These are phyloP conservation scores for Coemansia sp. DNA, from an alignment of 192 early-diverging fungal species.

Conservation along the genomic window DNA sequence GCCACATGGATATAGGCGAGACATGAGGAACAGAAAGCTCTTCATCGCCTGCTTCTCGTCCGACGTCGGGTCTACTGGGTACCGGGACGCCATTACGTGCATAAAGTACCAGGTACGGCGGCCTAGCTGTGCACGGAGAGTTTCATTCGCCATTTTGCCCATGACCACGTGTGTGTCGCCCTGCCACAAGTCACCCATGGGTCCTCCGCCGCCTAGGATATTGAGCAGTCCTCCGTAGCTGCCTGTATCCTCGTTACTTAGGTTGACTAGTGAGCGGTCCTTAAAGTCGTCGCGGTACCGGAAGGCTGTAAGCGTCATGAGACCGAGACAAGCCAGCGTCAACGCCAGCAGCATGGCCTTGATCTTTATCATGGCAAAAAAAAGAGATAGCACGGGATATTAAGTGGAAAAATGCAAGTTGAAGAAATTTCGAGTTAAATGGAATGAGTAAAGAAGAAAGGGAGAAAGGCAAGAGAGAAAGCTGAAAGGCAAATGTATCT, in stretches of 20 bases:
- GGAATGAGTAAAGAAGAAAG: background rate
- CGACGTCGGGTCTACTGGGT: constrained; percentile 73
- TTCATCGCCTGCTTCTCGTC: constrained; percentile 75
- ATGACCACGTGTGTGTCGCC: constrained; percentile 61
- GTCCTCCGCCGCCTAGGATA: constrained; percentile 23
- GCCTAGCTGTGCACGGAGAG: constrained; percentile 79
- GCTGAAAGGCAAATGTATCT: background rate
- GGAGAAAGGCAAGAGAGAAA: background rate
- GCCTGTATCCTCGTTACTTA: constrained; percentile 19
- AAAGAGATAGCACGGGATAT: background rate
- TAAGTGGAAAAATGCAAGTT: background rate
- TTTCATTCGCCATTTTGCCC: constrained; percentile 73
- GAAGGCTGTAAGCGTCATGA: constrained; percentile 31
- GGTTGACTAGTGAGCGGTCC: constrained; percentile 36
- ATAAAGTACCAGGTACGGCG: constrained; percentile 87
- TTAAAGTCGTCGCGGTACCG: constrained; percentile 41
- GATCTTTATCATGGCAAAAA: constrained; percentile 29
- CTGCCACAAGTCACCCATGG: constrained; percentile 24
- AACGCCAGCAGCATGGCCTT: constrained; percentile 19
- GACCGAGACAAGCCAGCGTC: constrained; percentile 16
- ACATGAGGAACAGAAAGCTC: constrained; percentile 81
- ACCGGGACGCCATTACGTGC: constrained; percentile 90
- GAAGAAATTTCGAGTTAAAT: background rate
- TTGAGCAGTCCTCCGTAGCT: constrained; percentile 18
- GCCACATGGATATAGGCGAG: constrained; percentile 92